Base-by-base conservation (phyloP, 257 asterid species). In the Plantago ovata region DNA sequence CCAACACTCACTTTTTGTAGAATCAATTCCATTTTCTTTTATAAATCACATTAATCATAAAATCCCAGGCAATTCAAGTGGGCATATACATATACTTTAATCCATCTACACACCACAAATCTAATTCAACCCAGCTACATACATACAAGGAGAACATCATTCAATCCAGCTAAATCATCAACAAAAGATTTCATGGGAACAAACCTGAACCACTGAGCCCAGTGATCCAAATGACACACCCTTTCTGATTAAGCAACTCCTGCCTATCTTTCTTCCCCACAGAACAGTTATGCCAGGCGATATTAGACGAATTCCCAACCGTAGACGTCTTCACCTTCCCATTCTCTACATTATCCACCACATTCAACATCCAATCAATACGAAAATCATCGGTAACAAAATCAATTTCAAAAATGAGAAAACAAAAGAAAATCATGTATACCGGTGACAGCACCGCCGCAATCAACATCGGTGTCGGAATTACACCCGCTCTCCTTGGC, bases 131-230 rank as follows among this genome's bases (percentile, higher is more conserved):
- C 36, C 36, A 28, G 36, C 36, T 28, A 28, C 36, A 1, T 8
- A 28, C 36, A 6, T 8, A 6, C 33, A 28, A 2, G 6, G 3
- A n/a, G n/a, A n/a, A n/a, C 13, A 63, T 59, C 43, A 13, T 53
- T 53, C 11, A 23, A 51, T 15, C 12, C 28, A 21, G 56, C 38
- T 12, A 56, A 13, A 46, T 10, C 4, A 36, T 38, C 33, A 16
- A 23, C 33, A 28, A 6, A 56, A 5, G 14, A 19, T 10, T 7
- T 38, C 7, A 22, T 18, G 1, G 23, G 7, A 28, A 74, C 92
- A 67, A 56, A 93, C 99, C 99, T 80, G 99, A 93, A 77, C 99
- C 99, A 71, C 99, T 93, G 23, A 93, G 86, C 36, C 99, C 99
- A 60, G 99, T 93, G 56, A 93, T 78, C 99, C 99, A 93, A 72